These are phyloP conservation scores for Ceratobasidium sp. DNA, from an alignment of 1,284 basidiomycete genomes.

Conservation along the genomic window DNA sequence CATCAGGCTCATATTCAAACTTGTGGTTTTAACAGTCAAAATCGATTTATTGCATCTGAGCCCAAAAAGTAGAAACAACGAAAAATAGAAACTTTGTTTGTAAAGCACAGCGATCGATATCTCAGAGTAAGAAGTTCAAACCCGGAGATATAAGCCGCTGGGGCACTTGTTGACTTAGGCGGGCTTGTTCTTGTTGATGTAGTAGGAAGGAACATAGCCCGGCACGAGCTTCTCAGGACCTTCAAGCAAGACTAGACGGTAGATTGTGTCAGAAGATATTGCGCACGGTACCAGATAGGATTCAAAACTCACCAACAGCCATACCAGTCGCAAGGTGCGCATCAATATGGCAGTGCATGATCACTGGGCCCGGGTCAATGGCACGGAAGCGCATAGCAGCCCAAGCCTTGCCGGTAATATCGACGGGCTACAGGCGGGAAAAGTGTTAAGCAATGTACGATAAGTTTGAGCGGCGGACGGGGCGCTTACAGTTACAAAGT, in stretches of 20 bases:
- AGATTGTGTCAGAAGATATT: neutral
- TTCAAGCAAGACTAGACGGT: neutral
- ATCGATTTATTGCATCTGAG: no score
- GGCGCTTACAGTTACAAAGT: constrained; percentile 28
- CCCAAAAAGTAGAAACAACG: no score
- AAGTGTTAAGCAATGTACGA: neutral
- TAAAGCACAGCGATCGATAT: no score
- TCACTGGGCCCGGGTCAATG: constrained; percentile 23
- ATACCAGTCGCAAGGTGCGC: constrained; percentile 38
- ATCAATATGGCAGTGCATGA: constrained; percentile 44
- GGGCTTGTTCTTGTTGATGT: constrained; percentile 32
- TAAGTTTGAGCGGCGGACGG: neutral
- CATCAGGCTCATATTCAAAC: no score
- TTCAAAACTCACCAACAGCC: constrained; percentile 6
- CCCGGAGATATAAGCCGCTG: neutral
- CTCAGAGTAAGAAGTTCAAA: no score
- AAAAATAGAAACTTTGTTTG: no score
- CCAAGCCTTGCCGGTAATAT: constrained; percentile 27
- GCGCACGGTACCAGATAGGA: neutral
- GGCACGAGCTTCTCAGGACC: constrained; percentile 29
- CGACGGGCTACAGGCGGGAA: constrained; percentile 13
- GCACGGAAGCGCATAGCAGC: constrained; percentile 38
- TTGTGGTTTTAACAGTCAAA: no score
- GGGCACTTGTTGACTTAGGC: neutral
- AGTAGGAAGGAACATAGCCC: constrained; percentile 27